A percentile compares a stretch with the other conserved stretches of the same genome.
Evolutionary conservation across 2,329 filamentous ascomycete genomes (phyloP).

Genomic region (Fusarium incarnatum): DNA sequence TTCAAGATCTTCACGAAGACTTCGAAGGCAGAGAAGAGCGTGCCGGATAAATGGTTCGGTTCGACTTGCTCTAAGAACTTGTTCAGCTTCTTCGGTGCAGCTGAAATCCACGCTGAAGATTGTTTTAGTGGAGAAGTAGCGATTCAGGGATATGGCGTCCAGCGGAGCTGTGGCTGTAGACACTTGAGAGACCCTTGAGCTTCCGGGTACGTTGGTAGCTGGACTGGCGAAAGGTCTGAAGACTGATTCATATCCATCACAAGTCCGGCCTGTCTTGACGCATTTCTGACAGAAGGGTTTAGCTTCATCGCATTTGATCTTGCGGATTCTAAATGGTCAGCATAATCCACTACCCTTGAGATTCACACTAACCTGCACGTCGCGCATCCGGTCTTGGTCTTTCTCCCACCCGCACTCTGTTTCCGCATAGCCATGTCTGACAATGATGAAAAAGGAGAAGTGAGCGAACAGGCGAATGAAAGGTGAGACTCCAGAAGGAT

Average conservation of each 20-base stretch:
- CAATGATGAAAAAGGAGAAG: not conserved
- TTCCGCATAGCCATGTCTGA: slow-evolving; percentile 37
- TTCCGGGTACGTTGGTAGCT: not conserved
- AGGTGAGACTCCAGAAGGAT: not conserved
- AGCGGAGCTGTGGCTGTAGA: slow-evolving; percentile 34
- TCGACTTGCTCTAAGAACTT: slow-evolving; percentile 54
- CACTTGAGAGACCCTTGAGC: not conserved
- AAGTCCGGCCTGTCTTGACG: slow-evolving; percentile 55
- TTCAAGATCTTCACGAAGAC: slow-evolving; percentile 56
- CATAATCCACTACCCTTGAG: too few relatives aligned
- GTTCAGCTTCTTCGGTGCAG: slow-evolving; percentile 55
- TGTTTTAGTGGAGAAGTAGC: slow-evolving; percentile 57
- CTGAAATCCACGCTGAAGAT: slow-evolving; percentile 53
- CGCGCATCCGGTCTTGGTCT: slow-evolving; percentile 57
- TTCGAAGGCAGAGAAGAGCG: slow-evolving; percentile 55
- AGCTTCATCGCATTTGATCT: slow-evolving; percentile 54
- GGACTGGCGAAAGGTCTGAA: slow-evolving; percentile 49
- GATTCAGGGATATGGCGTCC: slow-evolving; percentile 52
- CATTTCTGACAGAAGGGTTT: slow-evolving; percentile 53
- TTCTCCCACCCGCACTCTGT: slow-evolving; percentile 31
- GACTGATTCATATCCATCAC: slow-evolving; percentile 57
- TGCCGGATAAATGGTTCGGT: slow-evolving; percentile 53
- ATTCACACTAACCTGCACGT: slow-evolving; percentile 59
- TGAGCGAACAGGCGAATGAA: slow-evolving; percentile 29
- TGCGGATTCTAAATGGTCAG: slow-evolving; percentile 47